phyloP scores from a whole-genome alignment of 768 basidiomycete species.

The Asterophora lycoperdoides region DNA sequence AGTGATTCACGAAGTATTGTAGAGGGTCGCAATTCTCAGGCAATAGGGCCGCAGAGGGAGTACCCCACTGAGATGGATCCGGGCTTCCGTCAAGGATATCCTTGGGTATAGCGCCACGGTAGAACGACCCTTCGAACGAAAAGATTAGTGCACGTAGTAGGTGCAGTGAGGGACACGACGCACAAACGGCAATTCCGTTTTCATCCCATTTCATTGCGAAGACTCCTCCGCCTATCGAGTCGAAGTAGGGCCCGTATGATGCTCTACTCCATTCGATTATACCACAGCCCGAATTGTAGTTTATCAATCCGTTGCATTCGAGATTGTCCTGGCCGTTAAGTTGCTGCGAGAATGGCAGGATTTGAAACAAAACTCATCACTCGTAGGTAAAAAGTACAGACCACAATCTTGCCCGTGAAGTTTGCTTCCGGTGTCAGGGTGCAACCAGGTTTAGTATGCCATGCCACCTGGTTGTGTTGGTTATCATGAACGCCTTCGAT shows the following conservation, averaged over 20 bases:
- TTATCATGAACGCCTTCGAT: constrained; percentile 85
- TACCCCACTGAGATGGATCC: constrained; percentile 63
- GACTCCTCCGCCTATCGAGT: constrained; percentile 74
- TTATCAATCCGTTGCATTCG: constrained; percentile 48
- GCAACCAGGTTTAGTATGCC: constrained; percentile 74
- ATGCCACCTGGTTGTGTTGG: constrained; percentile 79
- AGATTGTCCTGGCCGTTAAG: constrained; percentile 47
- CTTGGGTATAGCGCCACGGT: constrained; percentile 67
- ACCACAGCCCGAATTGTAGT: constrained; percentile 70
- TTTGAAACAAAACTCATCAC: neutral
- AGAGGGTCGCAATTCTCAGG: constrained; percentile 53
- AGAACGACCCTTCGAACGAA: constrained; percentile 64
- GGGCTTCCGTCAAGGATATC: constrained; percentile 63
- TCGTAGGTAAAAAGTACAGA: constrained; percentile 29
- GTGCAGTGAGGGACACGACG: constrained; percentile 24
- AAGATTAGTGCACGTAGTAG: neutral
- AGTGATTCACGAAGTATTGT: constrained; percentile 62
- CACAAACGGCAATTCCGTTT: constrained; percentile 70
- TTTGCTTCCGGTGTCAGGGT: constrained; percentile 46
- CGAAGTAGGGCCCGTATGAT: constrained; percentile 82
- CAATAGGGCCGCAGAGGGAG: constrained; percentile 57
- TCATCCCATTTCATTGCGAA: constrained; percentile 91
- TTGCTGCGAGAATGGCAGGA: constrained; percentile 26
- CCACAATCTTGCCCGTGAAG: constrained; percentile 63
- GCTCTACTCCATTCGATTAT: constrained; percentile 75